A percentile compares a stretch with the other conserved stretches of the same genome.
Evolutionary conservation across 192 early-diverging fungal genomes (phyloP).

Genomic region (Linnemannia zychae): DNA sequence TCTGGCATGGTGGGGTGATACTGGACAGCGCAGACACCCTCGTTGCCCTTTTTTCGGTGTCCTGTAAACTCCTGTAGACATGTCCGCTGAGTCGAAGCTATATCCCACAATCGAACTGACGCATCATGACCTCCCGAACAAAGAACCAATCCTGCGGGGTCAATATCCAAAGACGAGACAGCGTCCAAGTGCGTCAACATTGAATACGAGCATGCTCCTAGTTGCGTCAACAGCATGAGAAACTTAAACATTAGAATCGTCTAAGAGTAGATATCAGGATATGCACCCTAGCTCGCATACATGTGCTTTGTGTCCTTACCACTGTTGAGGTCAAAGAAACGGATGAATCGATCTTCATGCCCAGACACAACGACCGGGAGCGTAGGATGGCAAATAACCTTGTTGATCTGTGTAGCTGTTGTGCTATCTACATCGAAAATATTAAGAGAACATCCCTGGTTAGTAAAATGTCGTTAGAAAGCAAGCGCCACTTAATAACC

Average conservation of each 20-base stretch:
- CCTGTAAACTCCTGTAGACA: slow-evolving; percentile 82
- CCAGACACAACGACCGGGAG: slow-evolving; percentile 79
- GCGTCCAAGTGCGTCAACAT: slow-evolving; percentile 78
- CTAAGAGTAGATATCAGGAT: not conserved
- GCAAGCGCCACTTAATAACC: not conserved
- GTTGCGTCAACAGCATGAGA: not conserved
- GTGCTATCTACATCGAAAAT: slow-evolving; percentile 65
- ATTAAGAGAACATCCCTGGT: not conserved
- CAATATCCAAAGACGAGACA: slow-evolving; percentile 75
- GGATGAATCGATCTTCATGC: slow-evolving; percentile 81
- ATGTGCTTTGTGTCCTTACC: slow-evolving; percentile 58
- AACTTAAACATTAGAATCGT: not conserved
- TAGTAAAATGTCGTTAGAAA: not conserved
- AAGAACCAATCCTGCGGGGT: slow-evolving; percentile 71
- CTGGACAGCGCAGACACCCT: slow-evolving; percentile 77
- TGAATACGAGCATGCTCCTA: slow-evolving; percentile 72
- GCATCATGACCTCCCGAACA: slow-evolving; percentile 76
- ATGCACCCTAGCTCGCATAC: no score
- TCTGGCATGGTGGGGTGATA: slow-evolving; percentile 69
- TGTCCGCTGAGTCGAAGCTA: slow-evolving; percentile 62
- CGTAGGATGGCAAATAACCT: slow-evolving; percentile 78
- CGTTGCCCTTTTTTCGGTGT: slow-evolving; percentile 79
- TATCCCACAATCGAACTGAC: slow-evolving; percentile 84
- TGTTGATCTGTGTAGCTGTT: slow-evolving; percentile 81
- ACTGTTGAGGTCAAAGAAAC: slow-evolving; percentile 80